Evolutionary conservation across 2,329 filamentous ascomycete genomes (phyloP).

Genomic region (Ustilaginoidea virens): DNA sequence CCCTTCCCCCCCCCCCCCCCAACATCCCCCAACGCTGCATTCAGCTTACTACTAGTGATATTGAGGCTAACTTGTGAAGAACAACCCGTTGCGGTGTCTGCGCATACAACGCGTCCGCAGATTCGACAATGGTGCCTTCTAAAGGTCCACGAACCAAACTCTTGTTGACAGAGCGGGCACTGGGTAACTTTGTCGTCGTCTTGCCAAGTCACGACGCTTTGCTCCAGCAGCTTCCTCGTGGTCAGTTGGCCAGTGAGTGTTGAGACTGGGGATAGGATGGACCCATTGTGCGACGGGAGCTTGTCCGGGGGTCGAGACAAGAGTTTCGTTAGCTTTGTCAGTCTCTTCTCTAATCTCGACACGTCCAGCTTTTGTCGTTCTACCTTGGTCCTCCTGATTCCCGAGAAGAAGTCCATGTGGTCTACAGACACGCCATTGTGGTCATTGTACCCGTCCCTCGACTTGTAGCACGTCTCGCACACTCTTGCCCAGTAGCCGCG

Average conservation of each 20-base stretch:
- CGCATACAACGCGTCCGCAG: slow-evolving; percentile 86
- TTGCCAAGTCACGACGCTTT: slow-evolving; percentile 89
- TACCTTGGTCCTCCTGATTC: slow-evolving; percentile 58
- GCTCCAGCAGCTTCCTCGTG: slow-evolving; percentile 67
- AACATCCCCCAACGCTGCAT: too few relatives aligned
- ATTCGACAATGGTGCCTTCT: slow-evolving; percentile 87
- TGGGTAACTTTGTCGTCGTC: slow-evolving; percentile 66
- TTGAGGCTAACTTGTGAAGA: slow-evolving; percentile 73
- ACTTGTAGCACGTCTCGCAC: slow-evolving; percentile 99
- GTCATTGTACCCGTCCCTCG: slow-evolving; percentile 88
- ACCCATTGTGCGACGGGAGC: slow-evolving; percentile 31
- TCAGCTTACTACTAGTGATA: slow-evolving; percentile 43
- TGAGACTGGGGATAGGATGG: slow-evolving; percentile 44
- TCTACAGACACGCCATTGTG: slow-evolving; percentile 58
- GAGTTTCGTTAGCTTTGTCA: slow-evolving; percentile 79
- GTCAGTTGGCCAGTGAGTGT: slow-evolving; percentile 54
- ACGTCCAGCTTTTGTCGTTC: slow-evolving; percentile 80
- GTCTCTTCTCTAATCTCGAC: slow-evolving; percentile 75
- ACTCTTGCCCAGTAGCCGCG: slow-evolving; percentile 87
- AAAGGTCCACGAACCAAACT: slow-evolving; percentile 87
- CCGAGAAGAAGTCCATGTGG: slow-evolving; percentile 55
- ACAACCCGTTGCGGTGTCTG: slow-evolving; percentile 69
- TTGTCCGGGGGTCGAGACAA: slow-evolving; percentile 63
- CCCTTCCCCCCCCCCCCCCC: too few relatives aligned
- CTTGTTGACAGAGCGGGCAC: slow-evolving; percentile 92